Conservation (phyloP, 768 basidiomycete genomes). For the Rossbeevera mucosa region DNA sequence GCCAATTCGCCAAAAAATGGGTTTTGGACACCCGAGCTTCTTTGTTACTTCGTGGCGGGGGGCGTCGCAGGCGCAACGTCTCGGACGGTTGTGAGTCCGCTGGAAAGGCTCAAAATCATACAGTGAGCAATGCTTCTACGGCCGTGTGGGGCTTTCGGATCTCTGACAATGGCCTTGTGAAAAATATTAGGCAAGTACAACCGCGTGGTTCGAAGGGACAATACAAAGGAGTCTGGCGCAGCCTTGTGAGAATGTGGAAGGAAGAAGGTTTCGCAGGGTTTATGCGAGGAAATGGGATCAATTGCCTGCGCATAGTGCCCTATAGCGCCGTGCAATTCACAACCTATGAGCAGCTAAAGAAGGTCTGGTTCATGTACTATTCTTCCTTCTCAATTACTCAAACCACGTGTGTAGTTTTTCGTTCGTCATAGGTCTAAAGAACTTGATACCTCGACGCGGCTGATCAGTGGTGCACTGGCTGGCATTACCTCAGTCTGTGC, state of each 20-base stretch:
- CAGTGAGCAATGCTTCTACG: conserved; percentile 52
- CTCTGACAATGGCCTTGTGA: conserved; percentile 1
- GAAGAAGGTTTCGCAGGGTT: conserved; percentile 92
- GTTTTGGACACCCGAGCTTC: conserved; percentile 28
- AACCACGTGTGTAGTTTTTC: conserved; percentile 51
- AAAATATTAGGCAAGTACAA: conserved; percentile 76
- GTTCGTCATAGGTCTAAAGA: conserved; percentile 61
- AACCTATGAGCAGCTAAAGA: conserved; percentile 88
- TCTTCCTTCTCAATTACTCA: conserved; percentile 20
- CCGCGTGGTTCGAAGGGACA: conserved; percentile 55
- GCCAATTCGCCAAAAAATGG: conserved; percentile 25
- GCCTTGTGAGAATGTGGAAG: conserved; percentile 78
- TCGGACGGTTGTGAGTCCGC: conserved; percentile 86
- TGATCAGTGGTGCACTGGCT: conserved; percentile 84
- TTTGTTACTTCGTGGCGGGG: conserved; percentile 53
- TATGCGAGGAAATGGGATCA: conserved; percentile 92
- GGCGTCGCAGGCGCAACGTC: conserved; percentile 62
- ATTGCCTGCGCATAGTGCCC: conserved; percentile 89
- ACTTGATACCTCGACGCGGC: conserved; percentile 84
- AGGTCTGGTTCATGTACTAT: conserved; percentile 37
- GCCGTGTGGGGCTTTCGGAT: not conserved
- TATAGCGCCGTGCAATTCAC: conserved; percentile 87
- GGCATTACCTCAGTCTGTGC: conserved; percentile 92
- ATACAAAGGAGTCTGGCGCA: conserved; percentile 82
- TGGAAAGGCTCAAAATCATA: conserved; percentile 95